Conservation (phyloP, 129 eudicot species). For the Arctium lappa region DNA sequence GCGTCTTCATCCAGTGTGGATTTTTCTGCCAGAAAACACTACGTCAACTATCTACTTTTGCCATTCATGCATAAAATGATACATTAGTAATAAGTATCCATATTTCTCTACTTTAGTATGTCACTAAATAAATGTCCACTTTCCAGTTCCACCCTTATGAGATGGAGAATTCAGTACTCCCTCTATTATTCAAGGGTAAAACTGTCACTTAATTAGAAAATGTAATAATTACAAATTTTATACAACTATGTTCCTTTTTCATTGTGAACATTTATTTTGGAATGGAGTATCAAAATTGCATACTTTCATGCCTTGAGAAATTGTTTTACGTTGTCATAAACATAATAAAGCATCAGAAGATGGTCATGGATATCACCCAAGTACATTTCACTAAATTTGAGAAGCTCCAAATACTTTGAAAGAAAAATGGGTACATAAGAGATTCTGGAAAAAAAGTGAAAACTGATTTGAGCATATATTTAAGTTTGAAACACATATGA, state of each 20-base stretch:
- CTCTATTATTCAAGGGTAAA: neutral
- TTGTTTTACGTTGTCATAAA: too few relatives aligned
- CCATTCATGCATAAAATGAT: conserved; percentile 5
- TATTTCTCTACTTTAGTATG: too few relatives aligned
- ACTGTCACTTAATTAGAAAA: neutral
- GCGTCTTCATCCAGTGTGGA: conserved; percentile 47
- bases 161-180: neutral
- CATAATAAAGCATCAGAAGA: too few relatives aligned
- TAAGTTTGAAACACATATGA: neutral
- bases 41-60: conserved; percentile 11
- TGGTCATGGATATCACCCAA: too few relatives aligned
- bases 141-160: neutral
- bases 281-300: neutral
- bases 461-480: neutral
- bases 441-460: neutral
- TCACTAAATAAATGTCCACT: neutral
- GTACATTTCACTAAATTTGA: too few relatives aligned
- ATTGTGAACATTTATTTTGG: neutral
- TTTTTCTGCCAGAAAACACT: conserved; percentile 48
- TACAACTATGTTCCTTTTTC: neutral
- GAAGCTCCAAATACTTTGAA: neutral
- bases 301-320: neutral
- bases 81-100: neutral
- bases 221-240: too few relatives aligned
- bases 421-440: neutral